Percentiles rank a stretch among this genome's conserved stretches.
Conservation (phyloP, 2,329 filamentous ascomycete genomes). For the Monosporascus sp. region DNA sequence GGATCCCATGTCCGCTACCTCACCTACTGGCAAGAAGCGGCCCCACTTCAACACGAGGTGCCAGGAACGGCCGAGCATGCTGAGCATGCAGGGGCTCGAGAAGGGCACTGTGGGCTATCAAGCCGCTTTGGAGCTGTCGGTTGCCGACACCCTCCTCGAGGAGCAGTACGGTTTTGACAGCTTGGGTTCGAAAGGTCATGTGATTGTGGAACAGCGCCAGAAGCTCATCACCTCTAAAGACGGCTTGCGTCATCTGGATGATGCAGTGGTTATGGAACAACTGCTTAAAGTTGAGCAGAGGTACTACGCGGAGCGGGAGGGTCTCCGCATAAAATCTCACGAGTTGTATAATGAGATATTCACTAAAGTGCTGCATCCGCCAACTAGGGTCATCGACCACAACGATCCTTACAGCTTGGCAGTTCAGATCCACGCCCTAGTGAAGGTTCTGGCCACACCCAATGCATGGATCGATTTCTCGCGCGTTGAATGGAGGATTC, state of each 20-base stretch:
- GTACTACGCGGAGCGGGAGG: constrained; percentile 48
- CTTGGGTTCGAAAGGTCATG: constrained; percentile 47
- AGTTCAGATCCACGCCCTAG: constrained; percentile 63
- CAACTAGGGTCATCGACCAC: constrained; percentile 49
- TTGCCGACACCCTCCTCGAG: constrained; percentile 59
- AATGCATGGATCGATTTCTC: constrained; percentile 73
- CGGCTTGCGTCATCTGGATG: constrained; percentile 50
- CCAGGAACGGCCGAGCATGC: constrained; percentile 63
- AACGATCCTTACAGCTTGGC: constrained; percentile 57
- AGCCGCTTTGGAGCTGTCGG: constrained; percentile 60
- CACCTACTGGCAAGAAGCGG: constrained; percentile 38
- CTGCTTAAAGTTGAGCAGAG: constrained; percentile 51
- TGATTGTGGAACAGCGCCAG: constrained; percentile 53
- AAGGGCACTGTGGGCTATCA: constrained; percentile 66
- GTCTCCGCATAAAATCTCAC: constrained; percentile 42
- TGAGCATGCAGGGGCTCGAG: constrained; percentile 66
- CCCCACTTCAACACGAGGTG: constrained; percentile 55
- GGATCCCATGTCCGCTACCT: constrained; percentile 37
- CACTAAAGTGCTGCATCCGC: constrained; percentile 51
- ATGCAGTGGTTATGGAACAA: constrained; percentile 52
- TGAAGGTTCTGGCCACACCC: constrained; percentile 58
- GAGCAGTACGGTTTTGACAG: constrained; percentile 56
- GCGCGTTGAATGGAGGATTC: constrained; percentile 68
- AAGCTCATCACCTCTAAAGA: constrained; percentile 48
- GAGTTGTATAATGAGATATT: constrained; percentile 61